phyloP scores from a whole-genome alignment of 768 basidiomycete genomes.

The Fibroporia radiculosa region DNA sequence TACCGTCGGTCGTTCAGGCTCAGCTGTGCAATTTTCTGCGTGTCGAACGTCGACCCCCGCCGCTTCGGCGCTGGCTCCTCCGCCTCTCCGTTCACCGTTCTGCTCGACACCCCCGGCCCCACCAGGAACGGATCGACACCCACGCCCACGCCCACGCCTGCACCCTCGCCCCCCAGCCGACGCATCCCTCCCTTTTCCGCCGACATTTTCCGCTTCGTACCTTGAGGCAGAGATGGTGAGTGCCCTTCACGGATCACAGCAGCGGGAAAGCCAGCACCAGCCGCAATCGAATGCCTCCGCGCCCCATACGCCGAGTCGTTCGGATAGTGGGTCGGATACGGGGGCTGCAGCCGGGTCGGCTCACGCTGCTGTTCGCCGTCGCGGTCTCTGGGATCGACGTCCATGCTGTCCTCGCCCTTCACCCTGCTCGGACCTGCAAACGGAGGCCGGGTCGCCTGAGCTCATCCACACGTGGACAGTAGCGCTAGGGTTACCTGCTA shows the following conservation, averaged over 20 bases:
- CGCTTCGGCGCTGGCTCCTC: conserved; percentile 74
- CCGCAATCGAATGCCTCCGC: conserved; percentile 66
- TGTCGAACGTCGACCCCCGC: conserved; percentile 77
- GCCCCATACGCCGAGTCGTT: conserved; percentile 68
- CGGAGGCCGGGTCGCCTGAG: conserved; percentile 3
- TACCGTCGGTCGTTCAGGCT: conserved; percentile 73
- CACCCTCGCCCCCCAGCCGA: conserved; percentile 51
- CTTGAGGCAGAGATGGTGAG: conserved; percentile 32
- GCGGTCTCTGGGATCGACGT: conserved; percentile 13
- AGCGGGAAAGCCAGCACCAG: conserved; percentile 27
- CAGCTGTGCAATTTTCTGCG: conserved; percentile 65
- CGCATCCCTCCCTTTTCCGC: conserved; percentile 49
- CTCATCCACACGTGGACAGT: conserved; percentile 2
- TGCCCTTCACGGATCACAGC: conserved; percentile 13
- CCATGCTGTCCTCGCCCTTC: conserved; percentile 16
- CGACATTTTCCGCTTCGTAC: conserved; percentile 82
- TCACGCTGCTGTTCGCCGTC: conserved; percentile 8
- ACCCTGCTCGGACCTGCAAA: conserved; percentile 11
- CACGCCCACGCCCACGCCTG: no score
- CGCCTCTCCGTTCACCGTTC: conserved; percentile 46
- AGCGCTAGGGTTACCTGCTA: conserved; percentile 10
- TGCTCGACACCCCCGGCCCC: conserved; percentile 60
- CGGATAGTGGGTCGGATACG: no score
- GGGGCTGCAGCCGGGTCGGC: conserved; percentile 8
- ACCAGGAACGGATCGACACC: conserved; percentile 61